These are phyloP conservation scores for Saturnispora quitensis DNA, from an alignment of 805 yeast species.

Conservation along the genomic window DNA sequence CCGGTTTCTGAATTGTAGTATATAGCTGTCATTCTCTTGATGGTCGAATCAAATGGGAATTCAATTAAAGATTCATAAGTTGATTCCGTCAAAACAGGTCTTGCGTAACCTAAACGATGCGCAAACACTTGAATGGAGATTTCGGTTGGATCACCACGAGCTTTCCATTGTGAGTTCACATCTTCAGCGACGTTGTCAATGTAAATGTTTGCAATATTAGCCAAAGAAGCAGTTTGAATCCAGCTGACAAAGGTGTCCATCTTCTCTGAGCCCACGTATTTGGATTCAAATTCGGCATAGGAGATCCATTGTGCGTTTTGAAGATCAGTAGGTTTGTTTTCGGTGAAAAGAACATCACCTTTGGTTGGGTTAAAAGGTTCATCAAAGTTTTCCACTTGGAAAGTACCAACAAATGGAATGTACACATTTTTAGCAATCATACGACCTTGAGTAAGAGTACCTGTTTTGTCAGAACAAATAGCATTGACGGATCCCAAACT, in stretches of 20 bases:
- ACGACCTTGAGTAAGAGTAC: conserved; percentile 72
- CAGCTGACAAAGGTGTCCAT: conserved; percentile 35
- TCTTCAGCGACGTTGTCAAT: conserved; percentile 34
- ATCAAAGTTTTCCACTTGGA: conserved; percentile 42
- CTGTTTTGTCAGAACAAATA: conserved; percentile 77
- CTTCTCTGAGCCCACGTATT: conserved; percentile 12
- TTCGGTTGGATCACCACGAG: conserved; percentile 86
- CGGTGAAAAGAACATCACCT: conserved; percentile 37
- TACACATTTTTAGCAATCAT: conserved; percentile 67
- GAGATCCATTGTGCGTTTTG: conserved; percentile 31
- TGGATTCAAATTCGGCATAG: conserved; percentile 15
- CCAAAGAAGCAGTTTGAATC: conserved; percentile 62
- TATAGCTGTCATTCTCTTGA: conserved; percentile 64
- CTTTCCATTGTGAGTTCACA: conserved; percentile 46
- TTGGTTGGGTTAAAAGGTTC: conserved; percentile 57
- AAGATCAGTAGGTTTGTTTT: conserved; percentile 30
- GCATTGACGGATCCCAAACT: conserved; percentile 74
- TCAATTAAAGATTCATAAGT: conserved; percentile 44
- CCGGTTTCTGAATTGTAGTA: conserved; percentile 31
- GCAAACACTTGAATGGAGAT: conserved; percentile 78
- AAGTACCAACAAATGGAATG: conserved; percentile 57
- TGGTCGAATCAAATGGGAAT: conserved; percentile 66
- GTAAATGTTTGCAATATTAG: conserved; percentile 66
- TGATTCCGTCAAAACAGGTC: conserved; percentile 36
- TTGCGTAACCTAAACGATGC: conserved; percentile 43